These are phyloP conservation scores for Aspergillus fischeri DNA, from an alignment of 2,329 filamentous ascomycete genomes.

Conservation along the genomic window DNA sequence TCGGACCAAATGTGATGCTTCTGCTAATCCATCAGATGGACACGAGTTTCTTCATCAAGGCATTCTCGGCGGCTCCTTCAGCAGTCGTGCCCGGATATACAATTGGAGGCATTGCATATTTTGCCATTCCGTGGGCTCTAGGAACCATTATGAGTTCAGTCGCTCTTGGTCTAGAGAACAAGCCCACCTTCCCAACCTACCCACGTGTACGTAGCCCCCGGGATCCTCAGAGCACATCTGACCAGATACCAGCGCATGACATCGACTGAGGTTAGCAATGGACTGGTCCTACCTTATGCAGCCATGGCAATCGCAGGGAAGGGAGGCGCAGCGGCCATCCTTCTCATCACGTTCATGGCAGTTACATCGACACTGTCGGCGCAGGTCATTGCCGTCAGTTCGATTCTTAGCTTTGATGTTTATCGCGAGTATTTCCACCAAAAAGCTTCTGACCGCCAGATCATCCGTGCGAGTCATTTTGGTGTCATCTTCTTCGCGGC, in stretches of 20 bases:
- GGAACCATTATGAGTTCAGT: conserved; percentile 50
- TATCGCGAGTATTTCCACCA: conserved; percentile 50
- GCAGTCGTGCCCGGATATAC: conserved; percentile 51
- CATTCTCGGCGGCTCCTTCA: conserved; percentile 46
- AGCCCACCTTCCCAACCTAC: conserved; percentile 51
- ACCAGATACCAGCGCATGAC: conserved; percentile 31
- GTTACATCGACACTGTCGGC: conserved; percentile 48
- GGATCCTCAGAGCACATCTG: background rate
- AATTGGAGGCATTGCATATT: conserved; percentile 52
- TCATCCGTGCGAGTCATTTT: conserved; percentile 51
- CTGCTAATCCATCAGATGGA: conserved; percentile 38
- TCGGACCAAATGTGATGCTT: background rate
- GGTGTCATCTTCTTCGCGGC: conserved; percentile 52
- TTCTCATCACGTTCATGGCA: conserved; percentile 42
- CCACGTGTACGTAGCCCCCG: conserved; percentile 34
- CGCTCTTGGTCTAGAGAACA: conserved; percentile 47
- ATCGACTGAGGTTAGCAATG: conserved; percentile 31
- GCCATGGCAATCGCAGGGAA: conserved; percentile 37
- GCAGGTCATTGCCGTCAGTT: conserved; percentile 52
- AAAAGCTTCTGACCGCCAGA: conserved; percentile 44
- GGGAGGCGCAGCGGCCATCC: conserved; percentile 34
- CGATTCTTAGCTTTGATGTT: conserved; percentile 53
- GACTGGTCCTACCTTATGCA: conserved; percentile 37
- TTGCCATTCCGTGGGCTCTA: conserved; percentile 52
- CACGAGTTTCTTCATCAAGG: conserved; percentile 52